These are phyloP conservation scores for Eremomyces bilateralis DNA, from an alignment of 495 filamentous ascomycete species.

Conservation along the genomic window DNA sequence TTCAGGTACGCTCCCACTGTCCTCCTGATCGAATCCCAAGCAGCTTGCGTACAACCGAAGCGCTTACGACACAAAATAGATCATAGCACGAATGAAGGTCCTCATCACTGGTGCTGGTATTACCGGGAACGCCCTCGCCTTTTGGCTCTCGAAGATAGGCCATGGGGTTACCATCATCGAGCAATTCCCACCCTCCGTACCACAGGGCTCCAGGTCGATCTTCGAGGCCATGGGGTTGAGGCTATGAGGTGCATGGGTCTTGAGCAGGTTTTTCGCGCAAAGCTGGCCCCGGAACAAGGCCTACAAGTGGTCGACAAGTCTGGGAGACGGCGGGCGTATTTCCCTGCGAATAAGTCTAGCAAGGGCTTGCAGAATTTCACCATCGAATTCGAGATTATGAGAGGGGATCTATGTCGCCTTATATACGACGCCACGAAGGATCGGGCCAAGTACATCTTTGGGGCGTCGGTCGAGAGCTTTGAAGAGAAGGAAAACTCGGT, in stretches of 20 bases:
- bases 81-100: slow-evolving; percentile 3
- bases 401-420: slow-evolving; percentile 21
- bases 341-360: slow-evolving; percentile 16
- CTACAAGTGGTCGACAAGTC: slow-evolving; percentile 16
- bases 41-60: not conserved
- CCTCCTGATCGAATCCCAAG: not conserved
- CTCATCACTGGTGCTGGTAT: slow-evolving; percentile 3
- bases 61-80: not conserved
- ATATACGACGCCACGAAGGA: slow-evolving; percentile 17
- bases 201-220: slow-evolving; percentile 22
- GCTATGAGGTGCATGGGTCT: slow-evolving; percentile 23
- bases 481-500: slow-evolving; percentile 7
- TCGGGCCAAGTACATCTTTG: slow-evolving; percentile 20
- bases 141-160: slow-evolving; percentile 3
- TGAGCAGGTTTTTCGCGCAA: slow-evolving; percentile 10
- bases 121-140: slow-evolving; percentile 1
- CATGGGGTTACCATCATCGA: slow-evolving; percentile 23
- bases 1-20: not conserved
- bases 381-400: slow-evolving; percentile 27
- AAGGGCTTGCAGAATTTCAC: slow-evolving; percentile 17
- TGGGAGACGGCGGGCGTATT: slow-evolving; percentile 11
- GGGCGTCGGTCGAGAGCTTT: slow-evolving; percentile 5
- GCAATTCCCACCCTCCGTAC: slow-evolving; percentile 16
- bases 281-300: slow-evolving; percentile 17
- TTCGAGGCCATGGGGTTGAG: slow-evolving; percentile 20